phyloP scores from a whole-genome alignment of 2,329 filamentous ascomycete species.

The Bertia moriformis region DNA sequence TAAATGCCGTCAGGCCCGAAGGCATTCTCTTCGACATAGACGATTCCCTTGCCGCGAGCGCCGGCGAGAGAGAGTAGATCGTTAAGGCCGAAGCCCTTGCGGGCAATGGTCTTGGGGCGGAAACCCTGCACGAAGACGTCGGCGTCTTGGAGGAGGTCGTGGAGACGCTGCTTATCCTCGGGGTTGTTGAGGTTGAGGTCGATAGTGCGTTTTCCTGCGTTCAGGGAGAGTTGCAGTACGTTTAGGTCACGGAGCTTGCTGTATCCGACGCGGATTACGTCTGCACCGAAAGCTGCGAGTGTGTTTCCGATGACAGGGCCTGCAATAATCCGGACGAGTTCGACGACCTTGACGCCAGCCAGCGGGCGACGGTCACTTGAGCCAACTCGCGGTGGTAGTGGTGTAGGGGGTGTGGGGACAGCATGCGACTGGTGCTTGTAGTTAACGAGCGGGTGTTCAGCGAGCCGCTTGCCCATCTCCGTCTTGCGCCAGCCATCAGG shows the following conservation, averaged over 20 bases:
- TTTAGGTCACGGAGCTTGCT: not conserved
- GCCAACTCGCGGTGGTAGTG: slow-evolving; percentile 14
- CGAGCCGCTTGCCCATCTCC: slow-evolving; percentile 24
- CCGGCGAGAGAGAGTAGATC: not conserved
- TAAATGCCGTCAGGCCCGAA: not conserved
- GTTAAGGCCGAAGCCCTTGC: not conserved
- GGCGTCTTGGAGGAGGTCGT: not conserved
- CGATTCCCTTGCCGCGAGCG: not conserved
- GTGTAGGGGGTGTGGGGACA: slow-evolving; percentile 13
- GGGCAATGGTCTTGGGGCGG: not conserved
- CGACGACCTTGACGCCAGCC: slow-evolving; percentile 31
- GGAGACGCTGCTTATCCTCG: not conserved
- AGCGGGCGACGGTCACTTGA: slow-evolving; percentile 19
- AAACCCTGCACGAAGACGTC: not conserved
- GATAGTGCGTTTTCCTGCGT: not conserved
- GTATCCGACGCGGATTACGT: not conserved
- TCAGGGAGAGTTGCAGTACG: not conserved
- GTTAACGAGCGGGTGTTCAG: slow-evolving; percentile 25
- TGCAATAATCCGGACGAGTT: slow-evolving; percentile 10
- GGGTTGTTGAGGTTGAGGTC: not conserved
- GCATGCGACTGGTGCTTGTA: slow-evolving; percentile 17
- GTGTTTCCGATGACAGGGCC: not conserved
- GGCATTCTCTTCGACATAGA: not conserved
- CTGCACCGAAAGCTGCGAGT: not conserved
- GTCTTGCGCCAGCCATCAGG: slow-evolving; percentile 26